Evolutionary conservation across 768 basidiomycete species (phyloP).

Genomic region (Amanita molliuscula): DNA sequence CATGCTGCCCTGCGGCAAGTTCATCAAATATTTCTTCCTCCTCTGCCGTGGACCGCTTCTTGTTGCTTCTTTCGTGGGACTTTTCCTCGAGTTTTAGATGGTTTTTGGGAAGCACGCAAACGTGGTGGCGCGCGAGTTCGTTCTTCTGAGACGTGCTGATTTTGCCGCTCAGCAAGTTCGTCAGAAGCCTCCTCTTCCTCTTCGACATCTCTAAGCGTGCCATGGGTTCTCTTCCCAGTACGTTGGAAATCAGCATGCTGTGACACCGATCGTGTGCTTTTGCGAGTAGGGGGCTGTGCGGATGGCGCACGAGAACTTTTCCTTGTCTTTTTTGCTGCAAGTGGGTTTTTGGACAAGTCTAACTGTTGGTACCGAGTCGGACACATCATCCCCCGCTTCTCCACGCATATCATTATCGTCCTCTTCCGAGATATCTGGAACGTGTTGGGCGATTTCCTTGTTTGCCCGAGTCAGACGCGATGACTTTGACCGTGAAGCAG

Average conservation of each 20-base stretch:
- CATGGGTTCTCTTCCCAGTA: background rate
- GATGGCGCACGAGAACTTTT: constrained; percentile 4
- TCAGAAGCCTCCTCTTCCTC: constrained; percentile 9
- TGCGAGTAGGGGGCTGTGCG: constrained; percentile 6
- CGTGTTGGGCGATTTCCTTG: background rate
- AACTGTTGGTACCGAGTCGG: background rate
- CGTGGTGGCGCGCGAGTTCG: background rate
- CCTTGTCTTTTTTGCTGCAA: background rate
- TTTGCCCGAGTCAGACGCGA: background rate
- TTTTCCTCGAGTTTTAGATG: background rate
- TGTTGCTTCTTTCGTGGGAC: constrained; percentile 9
- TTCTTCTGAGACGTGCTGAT: constrained; percentile 5
- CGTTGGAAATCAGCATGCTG: constrained; percentile 9
- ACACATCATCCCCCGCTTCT: background rate
- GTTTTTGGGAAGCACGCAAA: background rate
- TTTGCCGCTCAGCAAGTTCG: background rate
- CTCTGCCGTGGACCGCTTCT: constrained; percentile 6
- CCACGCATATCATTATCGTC: background rate
- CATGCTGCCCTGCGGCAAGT: background rate
- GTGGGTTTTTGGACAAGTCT: background rate
- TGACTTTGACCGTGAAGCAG: background rate
- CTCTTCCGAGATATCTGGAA: background rate
- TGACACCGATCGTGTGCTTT: background rate
- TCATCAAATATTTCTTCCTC: background rate
- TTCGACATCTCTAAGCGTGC: constrained; percentile 14